Base-by-base conservation (phyloP, 306 rosid genomes). In the Acmispon strigosus region DNA sequence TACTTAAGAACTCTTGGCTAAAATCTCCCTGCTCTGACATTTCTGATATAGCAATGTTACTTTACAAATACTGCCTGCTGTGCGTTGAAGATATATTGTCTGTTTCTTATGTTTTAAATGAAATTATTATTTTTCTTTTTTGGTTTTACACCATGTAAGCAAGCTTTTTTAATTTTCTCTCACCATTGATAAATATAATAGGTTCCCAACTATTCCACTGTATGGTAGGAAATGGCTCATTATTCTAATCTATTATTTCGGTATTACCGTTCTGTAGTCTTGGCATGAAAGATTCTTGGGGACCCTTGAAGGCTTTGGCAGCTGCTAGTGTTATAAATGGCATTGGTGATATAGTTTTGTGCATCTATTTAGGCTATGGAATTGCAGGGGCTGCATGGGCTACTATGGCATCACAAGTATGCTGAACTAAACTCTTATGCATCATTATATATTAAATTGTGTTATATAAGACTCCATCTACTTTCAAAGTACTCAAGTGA, bases 231-330 rank as follows among this genome's bases (percentile, higher is more conserved):
- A 27, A 18, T 69, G 39, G 61, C 70, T 67, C 73, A 16, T 55
- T 15, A 73, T 29, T 19, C 52, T 24, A 61, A 77, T 56, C 22
- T 3, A 2, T 52, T 60, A 6, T 55, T 56, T 18, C 45, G 62
- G 12, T 74, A 29, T 49, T 48, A 18, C 13, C 58, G 36, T 51
- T 71, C 43, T 57, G 9, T 68, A 83, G 86, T 75, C 86, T 83
- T 71, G 84, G 86, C 18, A 83, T 83, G 86, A 83, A 83, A 75
- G 86, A 83, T 78, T 83, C 86, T 4, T 83, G 83, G 81, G 86
- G 86, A 60, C 86, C 86, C 76, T 71, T 83, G 81, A 83, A 78
- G 74, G 72, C 84, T 66, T 66, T 83, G 78, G 86, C 76, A 59
- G 84, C 84, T 58, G 86, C 86, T 24, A 83, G 75, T 47, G 61